Conservation (phyloP, 148 eudicot species). For the Limonium bicolor region DNA sequence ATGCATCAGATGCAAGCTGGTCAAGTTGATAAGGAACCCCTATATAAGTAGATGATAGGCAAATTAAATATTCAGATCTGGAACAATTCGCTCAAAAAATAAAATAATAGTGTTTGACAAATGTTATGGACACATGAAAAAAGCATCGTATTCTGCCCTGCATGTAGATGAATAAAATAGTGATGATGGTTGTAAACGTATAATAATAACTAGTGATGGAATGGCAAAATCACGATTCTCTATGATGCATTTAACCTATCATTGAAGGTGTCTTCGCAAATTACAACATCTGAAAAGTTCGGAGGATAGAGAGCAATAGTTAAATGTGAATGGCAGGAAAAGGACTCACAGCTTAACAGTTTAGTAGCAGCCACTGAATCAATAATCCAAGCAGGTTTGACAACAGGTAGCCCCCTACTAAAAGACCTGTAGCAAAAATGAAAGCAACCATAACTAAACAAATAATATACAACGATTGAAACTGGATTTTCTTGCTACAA, state of each 20-base stretch:
- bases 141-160: no score
- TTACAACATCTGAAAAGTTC: background rate
- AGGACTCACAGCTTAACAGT: slow-evolving; percentile 62
- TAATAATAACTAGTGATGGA: no score
- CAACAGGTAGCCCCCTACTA: slow-evolving; percentile 86
- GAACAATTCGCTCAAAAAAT: no score
- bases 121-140: no score
- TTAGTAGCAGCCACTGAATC: slow-evolving; percentile 69
- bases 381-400: slow-evolving; percentile 76
- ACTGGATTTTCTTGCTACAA: background rate
- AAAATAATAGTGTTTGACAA: no score
- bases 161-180: no score
- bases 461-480: background rate
- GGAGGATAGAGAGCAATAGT: background rate
- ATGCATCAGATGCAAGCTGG: slow-evolving; percentile 43
- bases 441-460: background rate
- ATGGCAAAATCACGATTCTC: no score
- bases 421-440: slow-evolving; percentile 41
- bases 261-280: no score
- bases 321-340: background rate
- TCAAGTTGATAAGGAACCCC: slow-evolving; percentile 89
- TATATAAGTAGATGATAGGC: no score
- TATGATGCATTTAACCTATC: no score
- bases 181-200: no score
- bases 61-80: no score